phyloP scores from a whole-genome alignment of 805 yeast genomes.

The Wickerhamomyces kurtzmanii region DNA sequence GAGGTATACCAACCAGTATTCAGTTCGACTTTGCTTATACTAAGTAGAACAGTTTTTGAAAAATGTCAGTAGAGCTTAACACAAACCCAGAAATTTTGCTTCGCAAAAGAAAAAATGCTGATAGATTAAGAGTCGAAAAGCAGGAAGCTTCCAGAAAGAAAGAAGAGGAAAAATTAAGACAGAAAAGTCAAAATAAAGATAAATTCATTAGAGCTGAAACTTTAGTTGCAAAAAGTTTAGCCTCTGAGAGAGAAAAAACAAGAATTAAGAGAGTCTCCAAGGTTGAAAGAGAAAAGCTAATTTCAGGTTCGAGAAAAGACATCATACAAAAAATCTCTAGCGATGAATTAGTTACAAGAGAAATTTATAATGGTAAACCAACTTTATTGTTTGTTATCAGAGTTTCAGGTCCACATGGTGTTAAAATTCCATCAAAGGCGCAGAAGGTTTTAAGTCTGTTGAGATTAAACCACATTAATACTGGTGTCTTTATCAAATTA shows the following conservation, averaged over 20 bases:
- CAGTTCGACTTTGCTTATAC: too few relatives aligned
- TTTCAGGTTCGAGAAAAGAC: slow-evolving; percentile 19
- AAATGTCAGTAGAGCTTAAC: slow-evolving; percentile 31
- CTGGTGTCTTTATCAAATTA: slow-evolving; percentile 64
- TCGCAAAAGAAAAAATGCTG: slow-evolving; percentile 72
- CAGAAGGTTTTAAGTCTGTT: slow-evolving; percentile 47
- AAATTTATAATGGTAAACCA: slow-evolving; percentile 29
- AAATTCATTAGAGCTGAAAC: slow-evolving; percentile 70
- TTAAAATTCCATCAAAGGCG: slow-evolving; percentile 57
- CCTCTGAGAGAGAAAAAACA: slow-evolving; percentile 57
- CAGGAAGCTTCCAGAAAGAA: slow-evolving; percentile 54
- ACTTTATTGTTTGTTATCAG: slow-evolving; percentile 59
- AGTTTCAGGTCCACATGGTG: slow-evolving; percentile 54
- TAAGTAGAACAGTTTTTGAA: slow-evolving; percentile 1
- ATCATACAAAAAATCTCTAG: slow-evolving; percentile 21
- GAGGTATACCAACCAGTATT: too few relatives aligned
- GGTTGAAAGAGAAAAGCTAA: slow-evolving; percentile 30
- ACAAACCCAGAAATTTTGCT: slow-evolving; percentile 71
- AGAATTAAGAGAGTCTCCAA: slow-evolving; percentile 56
- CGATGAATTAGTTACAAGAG: slow-evolving; percentile 23
- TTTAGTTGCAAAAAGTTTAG: slow-evolving; percentile 54
- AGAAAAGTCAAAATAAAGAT: slow-evolving; percentile 30
- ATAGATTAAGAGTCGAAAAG: slow-evolving; percentile 61
- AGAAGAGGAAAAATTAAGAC: slow-evolving; percentile 32
- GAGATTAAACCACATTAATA: slow-evolving; percentile 48